Evolutionary conservation across 2,329 filamentous ascomycete genomes (phyloP).

Genomic region (Arthrobotrys entomopaga): DNA sequence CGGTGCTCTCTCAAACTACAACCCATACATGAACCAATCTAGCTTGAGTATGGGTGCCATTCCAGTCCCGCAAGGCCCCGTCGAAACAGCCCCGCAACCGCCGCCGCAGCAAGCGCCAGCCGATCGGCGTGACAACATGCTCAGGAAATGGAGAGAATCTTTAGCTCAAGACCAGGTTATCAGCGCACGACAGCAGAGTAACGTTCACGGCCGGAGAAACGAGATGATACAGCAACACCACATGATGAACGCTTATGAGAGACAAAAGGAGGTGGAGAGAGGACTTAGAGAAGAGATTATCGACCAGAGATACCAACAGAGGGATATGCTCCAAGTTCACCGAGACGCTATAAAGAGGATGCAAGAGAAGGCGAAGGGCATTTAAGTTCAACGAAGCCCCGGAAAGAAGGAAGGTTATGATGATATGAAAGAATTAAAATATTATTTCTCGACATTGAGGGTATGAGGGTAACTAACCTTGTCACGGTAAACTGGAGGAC

Average conservation of each 20-base stretch:
- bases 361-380: conserved; percentile 70
- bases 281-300: conserved; percentile 72
- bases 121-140: conserved; percentile 68
- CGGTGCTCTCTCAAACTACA: conserved; percentile 21
- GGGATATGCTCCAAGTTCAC: conserved; percentile 79
- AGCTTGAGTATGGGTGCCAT: conserved; percentile 23
- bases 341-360: conserved; percentile 81
- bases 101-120: conserved; percentile 55
- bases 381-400: conserved; percentile 10
- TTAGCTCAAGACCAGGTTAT: conserved; percentile 71
- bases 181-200: conserved; percentile 62
- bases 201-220: conserved; percentile 68
- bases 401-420: conserved; percentile 4
- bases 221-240: conserved; percentile 73
- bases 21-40: conserved; percentile 30
- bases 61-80: conserved; percentile 46
- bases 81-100: conserved; percentile 44
- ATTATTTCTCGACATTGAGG: conserved; percentile 13
- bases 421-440: conserved; percentile 16
- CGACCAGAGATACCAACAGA: conserved; percentile 79
- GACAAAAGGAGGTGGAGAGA: conserved; percentile 69
- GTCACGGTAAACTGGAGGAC: conserved; percentile 23
- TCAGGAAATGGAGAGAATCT: conserved; percentile 75
- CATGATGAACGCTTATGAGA: conserved; percentile 67
- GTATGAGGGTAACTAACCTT: conserved; percentile 26